Evolutionary conservation across 352 stramenopile species (phyloP), one percentile per base, ranked within the genome.

Genomic region (Phytopythium oedochilum): DNA sequence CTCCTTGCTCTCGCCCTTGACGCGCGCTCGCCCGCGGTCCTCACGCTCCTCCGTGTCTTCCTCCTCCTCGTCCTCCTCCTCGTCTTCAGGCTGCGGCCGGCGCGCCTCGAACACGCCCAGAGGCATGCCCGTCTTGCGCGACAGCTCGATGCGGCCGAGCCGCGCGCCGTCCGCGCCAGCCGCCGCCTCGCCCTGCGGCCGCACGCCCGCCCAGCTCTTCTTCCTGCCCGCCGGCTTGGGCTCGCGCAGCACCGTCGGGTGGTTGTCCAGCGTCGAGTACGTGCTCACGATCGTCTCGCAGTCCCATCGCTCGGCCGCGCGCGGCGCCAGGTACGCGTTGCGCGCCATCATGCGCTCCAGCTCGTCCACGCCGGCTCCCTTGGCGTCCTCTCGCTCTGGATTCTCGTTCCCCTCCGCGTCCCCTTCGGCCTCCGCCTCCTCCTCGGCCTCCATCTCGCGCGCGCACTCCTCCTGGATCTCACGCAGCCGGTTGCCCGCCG

Each of bases 221-320:
- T 88, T 93, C 59, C 95, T 96, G 40, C 82, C 83, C n/a, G 68
- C 66, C 35, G 70, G 55, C 6, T 45, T 6, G 8, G 51, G 57
- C 48, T 88, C 71, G 38, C 75, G 75, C 54, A 99, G 85, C 9
- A 98, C 62, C 10, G 88, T 97, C 25, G 97, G 97, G 71, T 99
- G 97, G 78, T 99, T 99, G 70, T 99, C 96, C 61, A 98, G 55
- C 64, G 97, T 99, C 31, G 93, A 98, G 77, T 99, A 99, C 38
- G 96, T 99, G 55, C 94, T 98, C 52, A 99, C 77, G 53, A 99
- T 98, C 43, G 92, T 98, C 70, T 99, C 96, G 60, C 89, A 98
- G 74, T 99, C 97, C 96, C 96, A 99, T 59, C 82, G 56, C 60
- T 92, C 84, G 32, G 74, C 61, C 32, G 83, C 76, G 34, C 82